Percentiles rank a stretch among this genome's conserved stretches.
phyloP scores from a whole-genome alignment of 768 basidiomycete genomes.

The Leccinellum rugosiceps region DNA sequence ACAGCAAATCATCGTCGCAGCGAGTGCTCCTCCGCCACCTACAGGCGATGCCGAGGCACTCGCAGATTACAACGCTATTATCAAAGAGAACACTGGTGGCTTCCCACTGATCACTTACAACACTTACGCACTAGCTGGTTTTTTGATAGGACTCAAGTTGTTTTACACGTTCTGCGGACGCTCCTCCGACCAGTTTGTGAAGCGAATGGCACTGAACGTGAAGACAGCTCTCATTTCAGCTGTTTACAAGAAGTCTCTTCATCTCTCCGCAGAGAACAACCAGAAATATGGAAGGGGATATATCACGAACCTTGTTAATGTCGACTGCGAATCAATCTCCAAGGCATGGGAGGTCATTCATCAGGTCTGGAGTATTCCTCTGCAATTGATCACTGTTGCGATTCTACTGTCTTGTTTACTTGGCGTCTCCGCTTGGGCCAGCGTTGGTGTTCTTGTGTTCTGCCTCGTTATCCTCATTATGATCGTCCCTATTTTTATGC shows the following conservation, averaged over 20 bases:
- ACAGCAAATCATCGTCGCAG: slow-evolving; percentile 28
- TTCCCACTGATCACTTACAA: slow-evolving; percentile 26
- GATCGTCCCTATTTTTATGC: slow-evolving; percentile 32
- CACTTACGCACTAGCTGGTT: slow-evolving; percentile 23
- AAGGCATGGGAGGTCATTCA: slow-evolving; percentile 29
- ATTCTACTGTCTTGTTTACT: slow-evolving; percentile 25
- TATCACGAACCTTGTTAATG: slow-evolving; percentile 30
- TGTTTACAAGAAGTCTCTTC: slow-evolving; percentile 31
- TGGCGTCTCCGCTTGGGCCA: slow-evolving; percentile 29
- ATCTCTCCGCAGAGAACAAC: slow-evolving; percentile 24
- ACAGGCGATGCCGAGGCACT: slow-evolving; percentile 18
- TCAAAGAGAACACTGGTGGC: slow-evolving; percentile 25
- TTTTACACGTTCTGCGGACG: slow-evolving; percentile 26
- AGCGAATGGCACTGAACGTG: slow-evolving; percentile 28
- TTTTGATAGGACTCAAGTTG: slow-evolving; percentile 26
- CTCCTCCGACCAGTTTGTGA: slow-evolving; percentile 28
- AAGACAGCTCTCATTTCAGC: slow-evolving; percentile 30
- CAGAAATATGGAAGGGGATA: slow-evolving; percentile 27
- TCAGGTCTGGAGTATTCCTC: slow-evolving; percentile 27
- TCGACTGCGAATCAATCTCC: slow-evolving; percentile 29
- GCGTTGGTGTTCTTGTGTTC: slow-evolving; percentile 25
- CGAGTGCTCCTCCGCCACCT: slow-evolving; percentile 18
- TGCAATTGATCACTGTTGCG: slow-evolving; percentile 23
- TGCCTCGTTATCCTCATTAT: slow-evolving; percentile 25
- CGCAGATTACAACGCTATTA: slow-evolving; percentile 17